These are phyloP conservation scores for Candida dajiaensis DNA, from an alignment of 805 yeast species.

Conservation along the genomic window DNA sequence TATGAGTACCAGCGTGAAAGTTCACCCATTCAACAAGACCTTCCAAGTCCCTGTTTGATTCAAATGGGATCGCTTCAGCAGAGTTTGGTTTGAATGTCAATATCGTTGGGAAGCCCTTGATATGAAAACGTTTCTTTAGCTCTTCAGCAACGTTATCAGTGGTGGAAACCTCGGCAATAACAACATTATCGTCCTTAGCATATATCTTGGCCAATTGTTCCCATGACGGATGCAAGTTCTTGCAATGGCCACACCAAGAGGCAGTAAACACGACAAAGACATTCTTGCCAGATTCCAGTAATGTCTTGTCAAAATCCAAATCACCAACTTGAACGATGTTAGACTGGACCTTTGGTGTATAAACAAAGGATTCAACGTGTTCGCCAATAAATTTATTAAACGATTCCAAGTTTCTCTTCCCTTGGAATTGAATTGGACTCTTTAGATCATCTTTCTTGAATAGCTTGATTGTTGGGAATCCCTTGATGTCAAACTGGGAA, in stretches of 20 bases:
- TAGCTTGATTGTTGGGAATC: slow-evolving; percentile 88
- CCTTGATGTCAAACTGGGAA: slow-evolving; percentile 60
- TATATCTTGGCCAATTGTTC: slow-evolving; percentile 39
- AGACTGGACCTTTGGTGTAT: slow-evolving; percentile 20
- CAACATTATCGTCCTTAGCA: slow-evolving; percentile 29
- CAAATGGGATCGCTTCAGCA: slow-evolving; percentile 20
- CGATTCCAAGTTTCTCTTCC: slow-evolving; percentile 64
- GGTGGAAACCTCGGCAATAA: slow-evolving; percentile 40
- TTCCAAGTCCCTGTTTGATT: slow-evolving; percentile 40
- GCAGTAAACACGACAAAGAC: slow-evolving; percentile 38
- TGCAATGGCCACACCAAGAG: slow-evolving; percentile 51
- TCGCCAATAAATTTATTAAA: slow-evolving; percentile 59
- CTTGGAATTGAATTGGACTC: slow-evolving; percentile 58
- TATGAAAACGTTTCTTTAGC: slow-evolving; percentile 32
- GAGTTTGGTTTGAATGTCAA: slow-evolving; percentile 38
- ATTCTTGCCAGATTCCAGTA: slow-evolving; percentile 24
- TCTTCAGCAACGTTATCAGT: slow-evolving; percentile 39
- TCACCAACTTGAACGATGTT: slow-evolving; percentile 23
- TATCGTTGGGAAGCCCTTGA: slow-evolving; percentile 46
- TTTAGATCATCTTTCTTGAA: slow-evolving; percentile 66
- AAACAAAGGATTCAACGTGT: slow-evolving; percentile 28
- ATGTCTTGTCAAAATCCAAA: slow-evolving; percentile 30
- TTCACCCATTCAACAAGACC: slow-evolving; percentile 53
- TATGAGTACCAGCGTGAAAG: slow-evolving; percentile 26
- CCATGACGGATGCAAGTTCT: slow-evolving; percentile 42